Conservation (phyloP, 495 filamentous ascomycete species). For the Neurospora sp. region DNA sequence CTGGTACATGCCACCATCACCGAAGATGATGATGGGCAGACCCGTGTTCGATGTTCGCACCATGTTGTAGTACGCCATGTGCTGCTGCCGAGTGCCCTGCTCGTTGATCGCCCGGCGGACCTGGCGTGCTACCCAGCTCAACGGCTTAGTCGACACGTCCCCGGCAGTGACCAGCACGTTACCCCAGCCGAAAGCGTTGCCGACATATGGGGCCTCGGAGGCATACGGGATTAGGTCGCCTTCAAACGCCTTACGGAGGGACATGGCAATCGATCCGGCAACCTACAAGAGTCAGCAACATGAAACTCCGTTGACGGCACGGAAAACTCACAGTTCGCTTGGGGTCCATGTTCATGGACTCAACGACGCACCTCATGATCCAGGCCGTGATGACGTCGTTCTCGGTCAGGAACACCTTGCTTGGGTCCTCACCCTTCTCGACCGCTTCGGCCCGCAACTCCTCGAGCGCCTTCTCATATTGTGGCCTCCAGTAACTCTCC, state of each 20-base stretch:
- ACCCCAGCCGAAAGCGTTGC: conserved; percentile 24
- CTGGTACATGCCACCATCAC: conserved; percentile 29
- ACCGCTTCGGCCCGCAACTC: conserved; percentile 20
- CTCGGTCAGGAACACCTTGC: conserved; percentile 32
- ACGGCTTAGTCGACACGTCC: conserved; percentile 29
- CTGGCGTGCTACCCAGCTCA: conserved; percentile 28
- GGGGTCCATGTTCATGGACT: conserved; percentile 7
- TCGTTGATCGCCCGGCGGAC: conserved; percentile 32
- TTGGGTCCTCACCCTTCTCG: conserved; percentile 13
- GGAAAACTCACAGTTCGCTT: conserved; percentile 6
- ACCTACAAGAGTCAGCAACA: conserved; percentile 7
- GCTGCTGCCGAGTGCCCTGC: conserved; percentile 35
- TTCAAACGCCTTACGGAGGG: conserved; percentile 15
- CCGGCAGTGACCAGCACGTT: conserved; percentile 24
- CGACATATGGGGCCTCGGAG: conserved; percentile 19
- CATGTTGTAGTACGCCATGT: conserved; percentile 28
- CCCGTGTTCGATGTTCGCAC: conserved; percentile 9
- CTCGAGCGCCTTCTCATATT: conserved; percentile 13
- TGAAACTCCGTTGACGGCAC: neutral
- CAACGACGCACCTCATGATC: conserved; percentile 20
- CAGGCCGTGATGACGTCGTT: conserved; percentile 32
- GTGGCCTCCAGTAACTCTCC: conserved; percentile 10
- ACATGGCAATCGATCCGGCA: conserved; percentile 19
- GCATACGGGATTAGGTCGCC: conserved; percentile 17
- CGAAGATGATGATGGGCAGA: conserved; percentile 26